Evolutionary conservation across 2,329 filamentous ascomycete species (phyloP).

Genomic region (Beauveria australis): DNA sequence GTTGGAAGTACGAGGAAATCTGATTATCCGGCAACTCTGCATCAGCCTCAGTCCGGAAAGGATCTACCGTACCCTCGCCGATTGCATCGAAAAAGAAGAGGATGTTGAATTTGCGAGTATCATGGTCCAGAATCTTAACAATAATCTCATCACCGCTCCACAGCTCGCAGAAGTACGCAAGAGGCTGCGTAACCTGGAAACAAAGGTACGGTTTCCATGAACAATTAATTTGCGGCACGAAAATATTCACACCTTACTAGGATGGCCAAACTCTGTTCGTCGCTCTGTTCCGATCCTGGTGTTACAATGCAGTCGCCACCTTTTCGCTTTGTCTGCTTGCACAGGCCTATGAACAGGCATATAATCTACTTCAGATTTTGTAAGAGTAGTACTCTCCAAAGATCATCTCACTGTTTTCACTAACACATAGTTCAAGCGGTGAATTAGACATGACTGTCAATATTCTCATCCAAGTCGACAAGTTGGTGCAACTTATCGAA

Average conservation of each 20-base stretch:
- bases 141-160: slow-evolving; percentile 95
- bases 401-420: not conserved
- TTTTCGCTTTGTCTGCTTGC: slow-evolving; percentile 93
- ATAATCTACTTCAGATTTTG: slow-evolving; percentile 94
- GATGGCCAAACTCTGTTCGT: slow-evolving; percentile 96
- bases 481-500: slow-evolving; percentile 91
- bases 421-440: slow-evolving; percentile 47
- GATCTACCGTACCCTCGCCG: slow-evolving; percentile 90
- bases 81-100: slow-evolving; percentile 95
- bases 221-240: not conserved
- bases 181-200: slow-evolving; percentile 81
- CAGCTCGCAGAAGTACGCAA: slow-evolving; percentile 88
- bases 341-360: slow-evolving; percentile 96
- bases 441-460: slow-evolving; percentile 99
- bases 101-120: slow-evolving; percentile 98
- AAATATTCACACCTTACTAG: slow-evolving; percentile 29
- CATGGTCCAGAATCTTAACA: slow-evolving; percentile 99
- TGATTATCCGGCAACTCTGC: slow-evolving; percentile 93
- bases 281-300: slow-evolving; percentile 91
- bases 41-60: slow-evolving; percentile 87
- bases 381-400: slow-evolving; percentile 32
- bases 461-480: slow-evolving; percentile 97
- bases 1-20: slow-evolving; percentile 84
- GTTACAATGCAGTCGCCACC: slow-evolving; percentile 94
- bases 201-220: slow-evolving; percentile 46